These are phyloP conservation scores for Annulohypoxylon truncatum DNA, from an alignment of 2,329 filamentous ascomycete genomes.

Conservation along the genomic window DNA sequence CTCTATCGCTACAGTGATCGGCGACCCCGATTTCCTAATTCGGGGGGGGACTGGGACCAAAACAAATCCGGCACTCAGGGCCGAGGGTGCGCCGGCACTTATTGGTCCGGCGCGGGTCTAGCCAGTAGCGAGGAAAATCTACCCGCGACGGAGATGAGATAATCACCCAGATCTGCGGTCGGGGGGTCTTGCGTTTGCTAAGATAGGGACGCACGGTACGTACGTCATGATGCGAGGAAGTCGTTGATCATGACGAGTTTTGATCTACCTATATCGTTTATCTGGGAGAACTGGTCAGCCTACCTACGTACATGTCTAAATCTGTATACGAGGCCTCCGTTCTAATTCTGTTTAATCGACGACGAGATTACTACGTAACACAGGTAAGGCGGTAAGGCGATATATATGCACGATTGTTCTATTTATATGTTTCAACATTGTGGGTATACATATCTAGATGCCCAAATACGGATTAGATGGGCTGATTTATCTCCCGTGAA, in stretches of 20 bases:
- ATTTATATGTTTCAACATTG: neutral
- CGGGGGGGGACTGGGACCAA: neutral
- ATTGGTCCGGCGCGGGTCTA: slow-evolving; percentile 22
- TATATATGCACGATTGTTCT: neutral
- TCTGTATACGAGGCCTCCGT: neutral
- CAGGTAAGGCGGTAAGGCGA: neutral
- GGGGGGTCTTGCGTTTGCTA: neutral
- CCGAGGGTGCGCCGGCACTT: slow-evolving; percentile 22
- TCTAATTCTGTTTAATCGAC: neutral
- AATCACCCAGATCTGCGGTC: neutral
- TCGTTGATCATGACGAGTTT: slow-evolving; percentile 2
- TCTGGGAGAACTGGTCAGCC: neutral
- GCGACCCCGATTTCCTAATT: slow-evolving; percentile 23
- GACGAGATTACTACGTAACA: neutral
- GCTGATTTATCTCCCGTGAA: neutral
- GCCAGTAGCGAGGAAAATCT: too few species aligned
- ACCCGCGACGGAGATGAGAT: too few species aligned
- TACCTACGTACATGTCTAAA: neutral
- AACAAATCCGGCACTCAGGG: slow-evolving; percentile 7
- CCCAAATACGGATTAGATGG: neutral
- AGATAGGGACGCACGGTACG: slow-evolving; percentile 8
- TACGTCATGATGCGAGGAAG: slow-evolving; percentile 1
- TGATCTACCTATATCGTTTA: neutral
- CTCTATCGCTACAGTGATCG: slow-evolving; percentile 28
- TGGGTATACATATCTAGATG: neutral